These are phyloP conservation scores for Gautieria morchelliformis DNA, from an alignment of 768 basidiomycete genomes.

Conservation along the genomic window DNA sequence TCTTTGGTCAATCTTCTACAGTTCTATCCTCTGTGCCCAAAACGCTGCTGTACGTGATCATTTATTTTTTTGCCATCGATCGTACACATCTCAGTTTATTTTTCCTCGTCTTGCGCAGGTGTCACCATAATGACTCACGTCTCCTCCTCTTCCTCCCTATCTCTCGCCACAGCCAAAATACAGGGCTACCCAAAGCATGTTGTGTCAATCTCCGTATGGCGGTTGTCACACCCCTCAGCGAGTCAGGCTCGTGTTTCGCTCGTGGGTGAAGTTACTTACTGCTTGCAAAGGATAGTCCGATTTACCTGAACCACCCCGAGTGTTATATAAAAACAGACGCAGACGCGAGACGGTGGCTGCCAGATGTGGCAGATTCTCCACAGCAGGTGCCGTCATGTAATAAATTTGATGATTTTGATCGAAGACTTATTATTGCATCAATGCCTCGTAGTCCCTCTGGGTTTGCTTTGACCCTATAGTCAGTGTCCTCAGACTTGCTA, in stretches of 20 bases:
- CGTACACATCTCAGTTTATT: conserved; percentile 12
- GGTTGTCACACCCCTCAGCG: conserved; percentile 29
- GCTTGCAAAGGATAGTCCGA: conserved; percentile 21
- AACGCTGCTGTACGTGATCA: too few relatives aligned
- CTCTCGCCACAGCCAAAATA: conserved; percentile 43
- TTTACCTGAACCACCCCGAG: conserved; percentile 9
- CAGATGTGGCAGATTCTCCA: conserved; percentile 33
- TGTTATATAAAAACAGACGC: conserved; percentile 26
- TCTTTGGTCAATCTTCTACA: too few relatives aligned
- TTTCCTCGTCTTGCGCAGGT: conserved; percentile 22
- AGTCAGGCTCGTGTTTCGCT: conserved; percentile 38
- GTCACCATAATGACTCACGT: conserved; percentile 42
- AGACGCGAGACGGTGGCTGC: conserved; percentile 44
- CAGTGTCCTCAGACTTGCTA: conserved; percentile 13
- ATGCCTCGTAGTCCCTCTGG: conserved; percentile 24
- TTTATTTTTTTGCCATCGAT: too few relatives aligned
- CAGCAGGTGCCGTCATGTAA: conserved; percentile 29
- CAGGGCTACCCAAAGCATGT: conserved; percentile 27
- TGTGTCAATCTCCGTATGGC: conserved; percentile 36
- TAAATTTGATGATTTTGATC: conserved; percentile 2
- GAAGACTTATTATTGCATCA: too few relatives aligned
- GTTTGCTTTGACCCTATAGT: conserved; percentile 48
- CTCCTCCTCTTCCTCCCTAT: conserved; percentile 43
- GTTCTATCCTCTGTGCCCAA: too few relatives aligned
- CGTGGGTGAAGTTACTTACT: conserved; percentile 40